Evolutionary conservation across 1,284 basidiomycete species (phyloP).

Genomic region (Abortiporus biennis): DNA sequence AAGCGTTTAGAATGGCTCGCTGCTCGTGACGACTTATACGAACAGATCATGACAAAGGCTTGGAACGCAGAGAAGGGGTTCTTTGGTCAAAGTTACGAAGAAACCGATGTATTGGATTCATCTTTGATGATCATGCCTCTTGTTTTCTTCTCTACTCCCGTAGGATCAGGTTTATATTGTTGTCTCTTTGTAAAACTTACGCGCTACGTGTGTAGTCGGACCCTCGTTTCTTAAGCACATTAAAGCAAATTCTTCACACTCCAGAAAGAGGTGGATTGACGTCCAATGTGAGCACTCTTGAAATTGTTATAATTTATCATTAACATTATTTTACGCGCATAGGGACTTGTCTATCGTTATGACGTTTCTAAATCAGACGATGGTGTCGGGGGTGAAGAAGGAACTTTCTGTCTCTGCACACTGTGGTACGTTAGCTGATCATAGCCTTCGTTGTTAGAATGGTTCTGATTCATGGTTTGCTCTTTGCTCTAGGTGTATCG

Average conservation of each 20-base stretch:
- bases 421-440: slow-evolving; percentile 45
- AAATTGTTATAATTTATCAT: neutral
- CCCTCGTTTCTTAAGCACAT: slow-evolving; percentile 78
- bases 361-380: slow-evolving; percentile 80
- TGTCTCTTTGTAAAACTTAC: slow-evolving; percentile 3
- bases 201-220: slow-evolving; percentile 51
- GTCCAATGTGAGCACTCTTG: slow-evolving; percentile 57
- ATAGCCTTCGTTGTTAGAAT: neutral
- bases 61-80: slow-evolving; percentile 64
- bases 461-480: neutral
- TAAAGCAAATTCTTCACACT: slow-evolving; percentile 75
- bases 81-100: slow-evolving; percentile 79
- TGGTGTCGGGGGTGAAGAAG: slow-evolving; percentile 91
- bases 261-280: slow-evolving; percentile 86
- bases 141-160: slow-evolving; percentile 81
- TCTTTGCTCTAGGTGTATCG: slow-evolving; percentile 62
- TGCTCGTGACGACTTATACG: slow-evolving; percentile 77
- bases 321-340: neutral
- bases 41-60: slow-evolving; percentile 78
- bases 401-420: slow-evolving; percentile 78
- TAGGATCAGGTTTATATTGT: slow-evolving; percentile 26
- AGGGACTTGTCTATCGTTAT: slow-evolving; percentile 76
- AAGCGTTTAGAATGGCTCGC: slow-evolving; percentile 66
- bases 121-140: slow-evolving; percentile 80
- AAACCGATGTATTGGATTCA: slow-evolving; percentile 62